Evolutionary conservation across 2,329 filamentous ascomycete species (phyloP).

Genomic region (Tolypocladium guangdongense): DNA sequence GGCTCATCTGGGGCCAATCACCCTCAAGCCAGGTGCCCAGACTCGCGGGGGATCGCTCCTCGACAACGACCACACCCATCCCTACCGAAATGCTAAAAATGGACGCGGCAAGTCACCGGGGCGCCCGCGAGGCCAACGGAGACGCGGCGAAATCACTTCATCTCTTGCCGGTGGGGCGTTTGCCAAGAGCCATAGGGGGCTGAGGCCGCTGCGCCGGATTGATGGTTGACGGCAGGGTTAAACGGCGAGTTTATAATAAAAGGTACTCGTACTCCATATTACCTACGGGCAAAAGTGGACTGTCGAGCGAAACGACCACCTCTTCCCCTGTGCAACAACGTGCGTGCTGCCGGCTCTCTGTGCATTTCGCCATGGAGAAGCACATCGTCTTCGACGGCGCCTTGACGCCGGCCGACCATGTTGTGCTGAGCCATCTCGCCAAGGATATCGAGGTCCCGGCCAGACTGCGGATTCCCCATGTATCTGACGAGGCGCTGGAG

Average conservation of each 20-base stretch:
- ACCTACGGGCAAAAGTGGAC: background rate
- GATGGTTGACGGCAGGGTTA: background rate
- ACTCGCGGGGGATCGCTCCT: background rate
- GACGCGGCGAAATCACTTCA: background rate
- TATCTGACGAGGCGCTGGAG: constrained; percentile 1
- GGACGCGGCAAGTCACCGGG: background rate
- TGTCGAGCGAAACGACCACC: background rate
- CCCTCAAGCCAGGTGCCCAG: background rate
- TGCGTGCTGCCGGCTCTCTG: background rate
- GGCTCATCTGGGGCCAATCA: background rate
- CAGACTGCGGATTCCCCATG: background rate
- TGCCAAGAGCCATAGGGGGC: background rate
- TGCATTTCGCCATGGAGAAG: constrained; percentile 9
- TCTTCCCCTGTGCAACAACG: background rate
- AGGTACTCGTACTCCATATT: background rate
- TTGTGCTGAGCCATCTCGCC: constrained; percentile 28
- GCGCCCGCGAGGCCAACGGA: background rate
- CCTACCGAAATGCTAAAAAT: background rate
- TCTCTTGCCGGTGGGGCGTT: background rate
- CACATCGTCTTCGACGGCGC: constrained; percentile 25
- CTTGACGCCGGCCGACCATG: constrained; percentile 28
- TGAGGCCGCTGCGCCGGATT: background rate
- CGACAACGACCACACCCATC: background rate
- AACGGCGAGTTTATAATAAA: background rate
- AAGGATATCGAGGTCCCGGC: constrained; percentile 20